These are phyloP conservation scores for Pyrenopolyporus hunteri DNA, from an alignment of 495 filamentous ascomycete genomes.

Conservation along the genomic window DNA sequence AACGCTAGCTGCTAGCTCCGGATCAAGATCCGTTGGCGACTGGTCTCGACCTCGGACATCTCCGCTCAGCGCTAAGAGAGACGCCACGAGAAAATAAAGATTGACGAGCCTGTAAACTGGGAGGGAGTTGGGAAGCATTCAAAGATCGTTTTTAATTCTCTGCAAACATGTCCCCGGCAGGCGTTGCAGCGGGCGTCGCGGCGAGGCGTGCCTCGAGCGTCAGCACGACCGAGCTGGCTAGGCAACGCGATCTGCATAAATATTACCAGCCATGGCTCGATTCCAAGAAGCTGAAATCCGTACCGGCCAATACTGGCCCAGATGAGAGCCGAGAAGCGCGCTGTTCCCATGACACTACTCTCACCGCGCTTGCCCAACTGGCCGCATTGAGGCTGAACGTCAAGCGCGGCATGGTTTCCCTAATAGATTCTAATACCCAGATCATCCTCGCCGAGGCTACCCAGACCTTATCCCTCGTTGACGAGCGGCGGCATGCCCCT, in stretches of 20 bases:
- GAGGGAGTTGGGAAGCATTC: neutral
- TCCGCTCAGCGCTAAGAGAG: conserved; percentile 13
- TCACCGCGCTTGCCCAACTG: conserved; percentile 69
- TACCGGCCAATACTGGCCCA: conserved; percentile 22
- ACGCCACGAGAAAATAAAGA: conserved; percentile 12
- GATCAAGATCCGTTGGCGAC: conserved; percentile 3
- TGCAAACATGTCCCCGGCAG: conserved; percentile 6
- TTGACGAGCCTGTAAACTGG: neutral
- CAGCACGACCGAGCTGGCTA: conserved; percentile 27
- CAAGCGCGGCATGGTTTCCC: conserved; percentile 62
- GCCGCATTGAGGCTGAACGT: conserved; percentile 59
- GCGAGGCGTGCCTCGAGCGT: conserved; percentile 29
- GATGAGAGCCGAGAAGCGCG: neutral
- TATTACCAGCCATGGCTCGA: conserved; percentile 40
- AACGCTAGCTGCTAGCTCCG: neutral
- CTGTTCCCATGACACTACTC: conserved; percentile 59
- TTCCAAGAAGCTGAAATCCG: conserved; percentile 27
- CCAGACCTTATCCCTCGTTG: conserved; percentile 53
- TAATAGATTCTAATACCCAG: conserved; percentile 64
- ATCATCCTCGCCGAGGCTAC: conserved; percentile 71
- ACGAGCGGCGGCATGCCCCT: conserved; percentile 33
- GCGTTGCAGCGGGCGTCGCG: neutral
- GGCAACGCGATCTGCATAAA: conserved; percentile 35
- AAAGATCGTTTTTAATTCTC: neutral
- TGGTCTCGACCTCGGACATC: conserved; percentile 19